These are phyloP conservation scores for Auxenochlorella pyrenoidosa DNA, from an alignment of 139 green algal species.

Conservation along the genomic window DNA sequence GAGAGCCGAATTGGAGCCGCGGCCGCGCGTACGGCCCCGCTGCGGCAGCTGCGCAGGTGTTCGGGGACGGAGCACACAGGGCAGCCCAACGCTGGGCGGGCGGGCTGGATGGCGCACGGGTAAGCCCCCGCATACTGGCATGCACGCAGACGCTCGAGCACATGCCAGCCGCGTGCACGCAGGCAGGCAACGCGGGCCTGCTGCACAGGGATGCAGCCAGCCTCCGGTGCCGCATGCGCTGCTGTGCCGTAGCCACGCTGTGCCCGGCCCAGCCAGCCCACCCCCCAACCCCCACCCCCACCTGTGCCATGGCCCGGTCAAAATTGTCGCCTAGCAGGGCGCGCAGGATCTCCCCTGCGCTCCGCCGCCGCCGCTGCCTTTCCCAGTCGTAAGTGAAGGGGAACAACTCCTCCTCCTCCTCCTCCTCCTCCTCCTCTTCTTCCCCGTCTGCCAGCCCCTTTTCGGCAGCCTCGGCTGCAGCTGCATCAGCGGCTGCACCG, in stretches of 20 bases:
- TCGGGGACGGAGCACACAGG: too few species aligned
- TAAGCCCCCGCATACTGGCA: too few species aligned
- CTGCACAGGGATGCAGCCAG: background rate
- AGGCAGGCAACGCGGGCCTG: background rate
- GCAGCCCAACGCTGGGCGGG: too few species aligned
- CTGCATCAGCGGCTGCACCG: too few species aligned
- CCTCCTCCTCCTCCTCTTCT: background rate
- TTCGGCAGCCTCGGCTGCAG: background rate
- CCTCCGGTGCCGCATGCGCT: background rate
- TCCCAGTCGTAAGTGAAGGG: conserved; percentile 10
- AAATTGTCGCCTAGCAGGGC: conserved; percentile 5
- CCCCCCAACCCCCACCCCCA: background rate
- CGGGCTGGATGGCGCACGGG: too few species aligned
- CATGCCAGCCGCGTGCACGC: background rate
- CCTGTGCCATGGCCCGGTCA: conserved; percentile 11
- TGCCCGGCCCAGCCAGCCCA: background rate
- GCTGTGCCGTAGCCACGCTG: background rate
- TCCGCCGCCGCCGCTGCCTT: background rate
- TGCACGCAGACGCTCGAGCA: too few species aligned
- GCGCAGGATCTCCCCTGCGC: conserved; percentile 21
- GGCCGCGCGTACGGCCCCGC: background rate
- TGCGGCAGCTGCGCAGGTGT: background rate
- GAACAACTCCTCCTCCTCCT: background rate
- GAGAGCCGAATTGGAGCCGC: background rate
- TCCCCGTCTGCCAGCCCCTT: too few species aligned